Conservation (phyloP, 768 basidiomycete species). For the Suillus cothurnatus region DNA sequence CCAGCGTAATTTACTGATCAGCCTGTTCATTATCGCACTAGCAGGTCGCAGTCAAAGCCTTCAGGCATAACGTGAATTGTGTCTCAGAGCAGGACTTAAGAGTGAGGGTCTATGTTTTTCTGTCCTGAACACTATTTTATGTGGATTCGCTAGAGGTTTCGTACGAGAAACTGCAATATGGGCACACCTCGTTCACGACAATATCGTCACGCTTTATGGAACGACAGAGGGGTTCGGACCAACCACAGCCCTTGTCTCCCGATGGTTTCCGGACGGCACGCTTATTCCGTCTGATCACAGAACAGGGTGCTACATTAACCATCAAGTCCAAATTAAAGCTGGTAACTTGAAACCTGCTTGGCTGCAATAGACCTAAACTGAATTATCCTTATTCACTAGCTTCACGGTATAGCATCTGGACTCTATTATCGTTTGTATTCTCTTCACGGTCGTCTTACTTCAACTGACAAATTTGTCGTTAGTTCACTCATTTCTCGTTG, state of each 20-base stretch:
- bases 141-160: slow-evolving; percentile 13
- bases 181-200: slow-evolving; percentile 19
- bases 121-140: background rate
- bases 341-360: background rate
- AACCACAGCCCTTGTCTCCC: background rate
- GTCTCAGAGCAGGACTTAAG: background rate
- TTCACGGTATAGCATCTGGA: slow-evolving; percentile 17
- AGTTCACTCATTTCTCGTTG: slow-evolving; percentile 20
- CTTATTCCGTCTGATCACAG: background rate
- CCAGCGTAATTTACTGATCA: background rate
- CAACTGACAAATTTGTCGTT: background rate
- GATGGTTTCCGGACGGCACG: slow-evolving; percentile 4
- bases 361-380: background rate
- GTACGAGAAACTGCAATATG: slow-evolving; percentile 22
- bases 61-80: background rate
- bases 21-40: background rate
- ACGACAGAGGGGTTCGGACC: slow-evolving; percentile 12
- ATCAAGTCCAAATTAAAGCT: background rate
- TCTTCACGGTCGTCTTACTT: too few species aligned
- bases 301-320: background rate
- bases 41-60: slow-evolving; percentile 6
- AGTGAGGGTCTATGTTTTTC: background rate
- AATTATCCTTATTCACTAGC: slow-evolving; percentile 9
- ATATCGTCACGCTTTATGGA: slow-evolving; percentile 23
- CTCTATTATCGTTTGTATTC: slow-evolving; percentile 13